phyloP scores from a whole-genome alignment of 257 asterid genomes.

The Hygrophila difformis region DNA sequence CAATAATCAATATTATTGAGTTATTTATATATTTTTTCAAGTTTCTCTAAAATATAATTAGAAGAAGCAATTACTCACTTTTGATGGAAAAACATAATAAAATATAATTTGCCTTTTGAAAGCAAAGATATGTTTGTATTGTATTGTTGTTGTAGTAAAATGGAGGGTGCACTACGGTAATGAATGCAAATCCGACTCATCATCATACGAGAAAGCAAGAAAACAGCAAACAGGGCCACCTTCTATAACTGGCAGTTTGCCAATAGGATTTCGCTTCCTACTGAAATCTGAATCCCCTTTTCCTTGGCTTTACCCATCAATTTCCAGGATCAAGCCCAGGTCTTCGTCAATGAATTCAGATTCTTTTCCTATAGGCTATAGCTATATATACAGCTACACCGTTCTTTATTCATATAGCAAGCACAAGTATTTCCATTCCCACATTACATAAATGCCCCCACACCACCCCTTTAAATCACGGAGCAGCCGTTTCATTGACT shows the following conservation, averaged over 20 bases:
- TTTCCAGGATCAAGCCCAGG: slow-evolving; percentile 20
- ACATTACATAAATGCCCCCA: slow-evolving; percentile 31
- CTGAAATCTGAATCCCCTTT: slow-evolving; percentile 23
- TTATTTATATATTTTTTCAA: too few species aligned
- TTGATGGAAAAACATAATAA: too few species aligned
- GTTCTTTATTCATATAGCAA: slow-evolving; percentile 17
- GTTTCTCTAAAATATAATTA: too few species aligned
- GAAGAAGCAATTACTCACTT: too few species aligned
- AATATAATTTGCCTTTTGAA: too few species aligned
- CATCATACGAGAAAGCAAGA: background rate
- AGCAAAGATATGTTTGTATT: too few species aligned
- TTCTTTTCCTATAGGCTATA: too few species aligned
- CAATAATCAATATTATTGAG: too few species aligned
- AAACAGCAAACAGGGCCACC: slow-evolving; percentile 12
- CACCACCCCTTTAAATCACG: slow-evolving; percentile 17
- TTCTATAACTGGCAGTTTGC: slow-evolving; percentile 20
- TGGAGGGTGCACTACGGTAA: too few species aligned
- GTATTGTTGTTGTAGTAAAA: too few species aligned
- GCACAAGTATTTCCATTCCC: slow-evolving; percentile 12
- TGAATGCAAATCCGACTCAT: too few species aligned
- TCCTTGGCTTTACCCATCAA: slow-evolving; percentile 23
- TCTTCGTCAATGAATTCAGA: slow-evolving; percentile 47
- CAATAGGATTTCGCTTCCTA: slow-evolving; percentile 14
- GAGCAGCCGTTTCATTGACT: slow-evolving; percentile 13
- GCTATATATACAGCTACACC: slow-evolving; percentile 22